phyloP scores from a whole-genome alignment of 1,139 yeast genomes.

The Tardiomyces blankii region DNA sequence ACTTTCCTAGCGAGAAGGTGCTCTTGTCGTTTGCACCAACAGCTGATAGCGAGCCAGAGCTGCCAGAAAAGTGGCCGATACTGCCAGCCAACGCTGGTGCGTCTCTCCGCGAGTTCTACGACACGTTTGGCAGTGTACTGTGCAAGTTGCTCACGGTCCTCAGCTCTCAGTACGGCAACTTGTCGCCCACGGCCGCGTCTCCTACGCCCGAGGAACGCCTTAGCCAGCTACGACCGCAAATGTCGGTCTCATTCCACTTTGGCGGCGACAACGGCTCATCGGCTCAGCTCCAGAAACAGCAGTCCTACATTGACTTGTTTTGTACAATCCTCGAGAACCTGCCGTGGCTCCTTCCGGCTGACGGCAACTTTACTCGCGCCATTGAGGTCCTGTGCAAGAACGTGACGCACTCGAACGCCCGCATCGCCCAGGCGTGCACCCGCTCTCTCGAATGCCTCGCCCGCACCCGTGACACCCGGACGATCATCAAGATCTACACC shows the following conservation, averaged over 20 bases:
- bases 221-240: constrained; percentile 21
- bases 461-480: constrained; percentile 57
- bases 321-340: constrained; percentile 56
- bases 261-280: constrained; percentile 30
- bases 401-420: constrained; percentile 53
- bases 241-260: constrained; percentile 40
- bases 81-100: constrained; percentile 6
- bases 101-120: constrained; percentile 37
- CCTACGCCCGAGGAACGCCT: not conserved
- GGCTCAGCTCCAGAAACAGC: constrained; percentile 15
- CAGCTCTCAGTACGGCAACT: constrained; percentile 30
- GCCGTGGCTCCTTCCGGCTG: constrained; percentile 54
- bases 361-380: constrained; percentile 46
- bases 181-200: not conserved
- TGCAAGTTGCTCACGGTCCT: constrained; percentile 46
- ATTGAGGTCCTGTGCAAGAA: constrained; percentile 70
- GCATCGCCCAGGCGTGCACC: constrained; percentile 53
- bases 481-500: constrained; percentile 63
- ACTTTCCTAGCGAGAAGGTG: constrained; percentile 45
- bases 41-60: constrained; percentile 1
- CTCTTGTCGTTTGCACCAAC: not conserved
- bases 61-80: constrained; percentile 5
- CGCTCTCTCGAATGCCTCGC: constrained; percentile 57
- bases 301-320: constrained; percentile 47
- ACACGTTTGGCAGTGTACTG: constrained; percentile 60